A percentile compares a stretch with the other conserved stretches of the same genome.
phyloP scores from a whole-genome alignment of 2,329 filamentous ascomycete species.

The Phialophora expanda region DNA sequence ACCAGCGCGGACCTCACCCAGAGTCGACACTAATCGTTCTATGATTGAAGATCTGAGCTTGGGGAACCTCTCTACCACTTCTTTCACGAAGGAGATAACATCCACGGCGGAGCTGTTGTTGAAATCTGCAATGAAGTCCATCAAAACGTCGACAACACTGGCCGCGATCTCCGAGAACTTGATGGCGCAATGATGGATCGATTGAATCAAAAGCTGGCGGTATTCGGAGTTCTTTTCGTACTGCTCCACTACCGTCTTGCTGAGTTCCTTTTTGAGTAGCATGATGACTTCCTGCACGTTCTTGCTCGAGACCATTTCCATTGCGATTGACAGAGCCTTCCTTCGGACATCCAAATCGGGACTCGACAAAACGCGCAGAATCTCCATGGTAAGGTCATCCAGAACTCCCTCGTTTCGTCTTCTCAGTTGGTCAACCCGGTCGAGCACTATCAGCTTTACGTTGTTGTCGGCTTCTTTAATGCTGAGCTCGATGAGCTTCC shows the following conservation, averaged over 20 bases:
- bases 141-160: conserved; percentile 92
- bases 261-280: conserved; percentile 93
- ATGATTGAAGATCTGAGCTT: conserved; percentile 86
- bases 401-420: conserved; percentile 88
- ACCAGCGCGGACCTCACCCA: conserved; percentile 90
- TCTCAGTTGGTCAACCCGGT: conserved; percentile 86
- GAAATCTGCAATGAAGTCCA: conserved; percentile 99
- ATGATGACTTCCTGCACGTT: conserved; percentile 98
- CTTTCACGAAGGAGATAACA: conserved; percentile 98
- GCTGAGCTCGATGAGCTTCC: conserved; percentile 94
- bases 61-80: conserved; percentile 98
- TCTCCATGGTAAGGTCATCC: conserved; percentile 96
- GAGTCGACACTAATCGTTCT: conserved; percentile 82
- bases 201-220: conserved; percentile 91
- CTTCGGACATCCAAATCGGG: conserved; percentile 93
- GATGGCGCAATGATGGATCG: conserved; percentile 97
- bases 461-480: conserved; percentile 99
- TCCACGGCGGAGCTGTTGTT: conserved; percentile 96
- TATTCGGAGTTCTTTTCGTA: conserved; percentile 99
- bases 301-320: conserved; percentile 98
- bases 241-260: conserved; percentile 97
- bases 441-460: conserved; percentile 96
- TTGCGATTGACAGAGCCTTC: conserved; percentile 85
- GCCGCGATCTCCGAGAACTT: conserved; percentile 98
- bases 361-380: conserved; percentile 90